phyloP scores from a whole-genome alignment of 2,329 filamentous ascomycete species.

The Venturia pyrina region DNA sequence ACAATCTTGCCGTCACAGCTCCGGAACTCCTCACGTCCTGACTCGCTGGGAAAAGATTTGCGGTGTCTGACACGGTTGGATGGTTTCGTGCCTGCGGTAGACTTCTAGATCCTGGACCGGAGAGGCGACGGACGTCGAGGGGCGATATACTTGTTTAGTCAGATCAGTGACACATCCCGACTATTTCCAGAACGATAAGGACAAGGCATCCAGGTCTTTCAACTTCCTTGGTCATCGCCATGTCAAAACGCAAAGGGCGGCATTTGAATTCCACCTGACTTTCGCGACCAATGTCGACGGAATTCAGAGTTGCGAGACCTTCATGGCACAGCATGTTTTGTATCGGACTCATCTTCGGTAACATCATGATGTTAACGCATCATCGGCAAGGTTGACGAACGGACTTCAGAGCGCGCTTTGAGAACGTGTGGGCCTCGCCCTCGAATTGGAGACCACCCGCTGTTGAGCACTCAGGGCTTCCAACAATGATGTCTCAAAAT shows the following conservation, averaged over 20 bases:
- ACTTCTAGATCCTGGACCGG: neutral
- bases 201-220: neutral
- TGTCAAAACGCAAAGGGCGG: neutral
- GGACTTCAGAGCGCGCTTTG: neutral
- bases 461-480: constrained; percentile 5
- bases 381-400: neutral
- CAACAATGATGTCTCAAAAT: neutral
- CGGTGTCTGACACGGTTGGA: neutral
- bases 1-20: no score
- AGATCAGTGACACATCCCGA: neutral
- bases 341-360: neutral
- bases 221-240: neutral
- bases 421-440: neutral
- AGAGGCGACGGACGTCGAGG: neutral
- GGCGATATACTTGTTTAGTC: neutral
- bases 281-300: neutral
- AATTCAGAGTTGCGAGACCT: neutral
- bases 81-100: neutral
- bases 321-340: neutral
- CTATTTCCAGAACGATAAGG: neutral
- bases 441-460: neutral
- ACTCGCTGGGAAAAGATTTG: neutral
- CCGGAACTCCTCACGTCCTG: neutral
- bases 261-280: neutral
- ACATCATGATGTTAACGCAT: neutral